Conservation (phyloP, 768 basidiomycete species). For the Boletus tomentosulus region DNA sequence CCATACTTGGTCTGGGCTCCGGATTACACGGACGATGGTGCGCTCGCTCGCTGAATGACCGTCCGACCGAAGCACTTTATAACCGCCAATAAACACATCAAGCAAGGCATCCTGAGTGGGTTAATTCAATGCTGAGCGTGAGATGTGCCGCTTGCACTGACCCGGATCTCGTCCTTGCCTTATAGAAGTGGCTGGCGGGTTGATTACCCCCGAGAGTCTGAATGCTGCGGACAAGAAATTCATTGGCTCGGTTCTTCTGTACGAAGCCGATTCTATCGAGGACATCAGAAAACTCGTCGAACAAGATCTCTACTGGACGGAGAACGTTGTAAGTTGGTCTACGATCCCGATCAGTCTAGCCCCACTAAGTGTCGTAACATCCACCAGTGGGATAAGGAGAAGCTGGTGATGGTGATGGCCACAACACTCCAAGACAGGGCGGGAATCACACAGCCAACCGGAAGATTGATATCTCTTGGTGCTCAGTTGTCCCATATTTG, state of each 20-base stretch:
- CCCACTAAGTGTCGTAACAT: not conserved
- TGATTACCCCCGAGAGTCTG: conserved; percentile 57
- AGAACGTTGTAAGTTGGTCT: conserved; percentile 37
- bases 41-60: conserved; percentile 51
- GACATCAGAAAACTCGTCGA: conserved; percentile 38
- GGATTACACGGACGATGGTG: conserved; percentile 57
- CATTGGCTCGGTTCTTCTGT: conserved; percentile 56
- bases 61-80: conserved; percentile 53
- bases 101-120: conserved; percentile 50
- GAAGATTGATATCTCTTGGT: conserved; percentile 4
- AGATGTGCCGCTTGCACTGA: conserved; percentile 7
- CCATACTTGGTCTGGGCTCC: conserved; percentile 56
- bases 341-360: not conserved
- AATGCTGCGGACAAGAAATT: conserved; percentile 50
- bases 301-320: conserved; percentile 40
- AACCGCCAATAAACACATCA: conserved; percentile 38
- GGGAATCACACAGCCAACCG: not conserved
- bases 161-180: not conserved
- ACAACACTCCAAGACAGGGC: conserved; percentile 29
- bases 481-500: not conserved
- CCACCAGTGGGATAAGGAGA: conserved; percentile 53
- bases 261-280: conserved; percentile 51
- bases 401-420: conserved; percentile 41
- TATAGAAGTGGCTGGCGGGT: conserved; percentile 50
- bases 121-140: not conserved